These are phyloP conservation scores for Cenchrus americanus DNA, from an alignment of 176 grass and related monocot species.

Conservation along the genomic window DNA sequence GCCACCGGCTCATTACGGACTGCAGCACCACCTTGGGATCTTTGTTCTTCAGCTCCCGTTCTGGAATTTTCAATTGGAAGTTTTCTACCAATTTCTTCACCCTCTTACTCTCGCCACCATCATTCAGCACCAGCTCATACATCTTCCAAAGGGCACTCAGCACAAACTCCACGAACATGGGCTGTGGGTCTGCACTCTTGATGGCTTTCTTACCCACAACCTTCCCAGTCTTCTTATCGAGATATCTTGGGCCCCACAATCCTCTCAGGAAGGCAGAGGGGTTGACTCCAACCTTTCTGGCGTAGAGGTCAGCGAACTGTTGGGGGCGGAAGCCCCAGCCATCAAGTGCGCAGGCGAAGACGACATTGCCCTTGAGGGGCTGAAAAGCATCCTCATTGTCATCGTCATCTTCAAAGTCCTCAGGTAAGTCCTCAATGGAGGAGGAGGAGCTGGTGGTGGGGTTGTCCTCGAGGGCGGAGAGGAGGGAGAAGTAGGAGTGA, in stretches of 20 bases:
- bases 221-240: constrained; percentile 66
- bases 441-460: constrained; percentile 46
- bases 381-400: constrained; percentile 85
- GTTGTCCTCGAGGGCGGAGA: constrained; percentile 59
- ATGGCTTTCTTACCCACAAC: constrained; percentile 82
- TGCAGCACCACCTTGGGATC: constrained; percentile 68
- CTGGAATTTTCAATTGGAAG: constrained; percentile 57
- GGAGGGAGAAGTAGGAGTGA: constrained; percentile 85
- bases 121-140: constrained; percentile 54
- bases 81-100: constrained; percentile 54
- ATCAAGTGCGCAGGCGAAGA: constrained; percentile 84
- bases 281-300: constrained; percentile 53
- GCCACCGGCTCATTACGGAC: constrained; percentile 80
- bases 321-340: constrained; percentile 90
- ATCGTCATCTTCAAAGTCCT: constrained; percentile 55
- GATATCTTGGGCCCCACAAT: constrained; percentile 79
- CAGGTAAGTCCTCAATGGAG: constrained; percentile 42
- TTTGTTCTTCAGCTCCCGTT: constrained; percentile 72
- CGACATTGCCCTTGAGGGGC: constrained; percentile 85
- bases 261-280: constrained; percentile 63
- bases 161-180: constrained; percentile 89
- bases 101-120: constrained; percentile 47
- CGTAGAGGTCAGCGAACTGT: constrained; percentile 70
- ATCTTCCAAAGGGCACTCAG: constrained; percentile 71
- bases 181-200: constrained; percentile 57